A percentile compares a stretch with the other conserved stretches of the same genome.
Evolutionary conservation across 2,329 filamentous ascomycete species (phyloP).

Genomic region (Fusarium sp.): DNA sequence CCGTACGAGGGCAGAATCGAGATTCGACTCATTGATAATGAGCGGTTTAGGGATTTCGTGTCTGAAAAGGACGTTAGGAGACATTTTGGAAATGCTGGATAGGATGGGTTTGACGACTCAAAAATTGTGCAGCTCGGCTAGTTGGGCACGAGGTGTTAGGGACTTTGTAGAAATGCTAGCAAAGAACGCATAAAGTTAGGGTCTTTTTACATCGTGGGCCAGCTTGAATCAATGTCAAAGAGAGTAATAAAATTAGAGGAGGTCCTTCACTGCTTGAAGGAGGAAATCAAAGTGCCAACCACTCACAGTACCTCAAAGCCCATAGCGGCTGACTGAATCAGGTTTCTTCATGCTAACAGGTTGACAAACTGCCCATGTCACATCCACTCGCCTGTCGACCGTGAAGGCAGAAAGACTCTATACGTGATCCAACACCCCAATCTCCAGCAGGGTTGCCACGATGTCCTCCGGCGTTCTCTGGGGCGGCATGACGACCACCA

Average conservation of each 20-base stretch:
- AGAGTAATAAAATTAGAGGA: neutral
- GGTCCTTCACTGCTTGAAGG: neutral
- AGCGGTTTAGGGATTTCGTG: neutral
- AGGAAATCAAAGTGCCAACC: neutral
- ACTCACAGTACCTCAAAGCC: neutral
- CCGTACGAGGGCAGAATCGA: neutral
- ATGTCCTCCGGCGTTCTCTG: neutral
- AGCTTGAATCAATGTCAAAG: neutral
- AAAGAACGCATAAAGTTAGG: neutral
- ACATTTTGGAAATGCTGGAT: neutral
- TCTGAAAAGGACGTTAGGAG: neutral
- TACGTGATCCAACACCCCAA: neutral
- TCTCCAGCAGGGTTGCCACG: neutral
- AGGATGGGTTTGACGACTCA: neutral
- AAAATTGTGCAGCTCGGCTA: neutral
- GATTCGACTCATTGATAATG: neutral
- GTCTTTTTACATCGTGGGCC: neutral
- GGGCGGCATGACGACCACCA: neutral
- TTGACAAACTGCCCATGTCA: neutral
- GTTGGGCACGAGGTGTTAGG: neutral
- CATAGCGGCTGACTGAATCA: neutral
- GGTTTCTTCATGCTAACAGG: neutral
- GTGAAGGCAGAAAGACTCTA: neutral
- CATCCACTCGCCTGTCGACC: neutral
- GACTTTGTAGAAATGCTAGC: neutral